phyloP scores from a whole-genome alignment of 257 asterid species.

The Pogostemon cablin region DNA sequence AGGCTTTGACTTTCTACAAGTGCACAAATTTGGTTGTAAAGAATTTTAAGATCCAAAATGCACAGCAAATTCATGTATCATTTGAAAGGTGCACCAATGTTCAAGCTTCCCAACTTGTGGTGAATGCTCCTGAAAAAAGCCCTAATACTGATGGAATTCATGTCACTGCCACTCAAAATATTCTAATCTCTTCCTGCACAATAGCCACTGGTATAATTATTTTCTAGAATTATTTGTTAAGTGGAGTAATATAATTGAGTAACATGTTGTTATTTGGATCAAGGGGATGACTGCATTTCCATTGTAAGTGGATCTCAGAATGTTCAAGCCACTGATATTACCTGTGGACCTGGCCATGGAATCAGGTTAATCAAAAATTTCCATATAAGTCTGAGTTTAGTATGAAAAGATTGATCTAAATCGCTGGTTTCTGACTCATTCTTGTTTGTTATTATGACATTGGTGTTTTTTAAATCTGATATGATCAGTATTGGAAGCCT shows the following conservation, averaged over 20 bases:
- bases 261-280: constrained; percentile 11
- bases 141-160: constrained; percentile 96
- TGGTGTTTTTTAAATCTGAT: not conserved
- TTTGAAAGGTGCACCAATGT: constrained; percentile 59
- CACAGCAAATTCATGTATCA: constrained; percentile 75
- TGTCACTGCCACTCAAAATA: constrained; percentile 53
- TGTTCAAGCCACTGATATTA: constrained; percentile 49
- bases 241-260: not conserved
- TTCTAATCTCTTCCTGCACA: constrained; percentile 48
- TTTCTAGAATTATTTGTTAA: not conserved
- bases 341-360: constrained; percentile 97
- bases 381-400: not conserved
- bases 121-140: constrained; percentile 60
- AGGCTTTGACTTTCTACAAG: constrained; percentile 73
- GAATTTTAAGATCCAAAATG: constrained; percentile 55
- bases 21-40: constrained; percentile 58
- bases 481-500: constrained; percentile 71
- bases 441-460: not conserved
- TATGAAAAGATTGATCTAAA: not conserved
- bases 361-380: constrained; percentile 52
- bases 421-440: not conserved
- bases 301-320: constrained; percentile 64
- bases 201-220: constrained; percentile 65
- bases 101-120: constrained; percentile 50
- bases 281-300: constrained; percentile 94